Percentiles rank a stretch among this genome's conserved stretches.
Conservation (phyloP, 768 basidiomycete genomes). For the Gelatoporia subvermispora region DNA sequence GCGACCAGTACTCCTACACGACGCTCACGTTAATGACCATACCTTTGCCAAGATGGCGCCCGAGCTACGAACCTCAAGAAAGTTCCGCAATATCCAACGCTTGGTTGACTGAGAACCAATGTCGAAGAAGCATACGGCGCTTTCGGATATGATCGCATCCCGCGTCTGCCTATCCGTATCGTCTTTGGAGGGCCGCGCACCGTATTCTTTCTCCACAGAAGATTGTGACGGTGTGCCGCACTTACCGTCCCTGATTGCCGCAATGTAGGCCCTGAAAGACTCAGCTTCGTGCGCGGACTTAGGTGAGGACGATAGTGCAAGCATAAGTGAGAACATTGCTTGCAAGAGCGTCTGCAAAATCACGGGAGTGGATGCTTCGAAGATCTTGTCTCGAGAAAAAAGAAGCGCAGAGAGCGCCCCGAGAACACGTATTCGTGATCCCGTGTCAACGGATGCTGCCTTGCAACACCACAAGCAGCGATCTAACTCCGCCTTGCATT, state of each 20-base stretch:
- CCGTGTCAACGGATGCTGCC: conserved; percentile 43
- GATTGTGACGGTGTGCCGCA: conserved; percentile 45
- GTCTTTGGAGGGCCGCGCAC: conserved; percentile 22
- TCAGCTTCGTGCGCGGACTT: conserved; percentile 28
- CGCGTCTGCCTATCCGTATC: conserved; percentile 38
- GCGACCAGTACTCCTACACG: conserved; percentile 48
- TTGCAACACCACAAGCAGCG: conserved; percentile 70
- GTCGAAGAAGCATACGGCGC: conserved; percentile 42
- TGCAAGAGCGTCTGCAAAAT: conserved; percentile 49
- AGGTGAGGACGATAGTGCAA: conserved; percentile 27
- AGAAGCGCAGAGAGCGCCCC: conserved; percentile 40
- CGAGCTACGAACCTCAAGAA: conserved; percentile 38
- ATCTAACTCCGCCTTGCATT: conserved; percentile 40
- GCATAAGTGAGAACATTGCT: conserved; percentile 46
- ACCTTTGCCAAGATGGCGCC: background rate
- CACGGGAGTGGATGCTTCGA: conserved; percentile 36
- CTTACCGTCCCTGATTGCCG: conserved; percentile 39
- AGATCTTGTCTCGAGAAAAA: conserved; percentile 40
- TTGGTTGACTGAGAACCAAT: conserved; percentile 39
- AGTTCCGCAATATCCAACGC: conserved; percentile 45
- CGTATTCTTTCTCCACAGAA: conserved; percentile 49
- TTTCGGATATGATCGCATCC: conserved; percentile 42
- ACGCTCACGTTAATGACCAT: background rate
- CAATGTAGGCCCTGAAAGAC: conserved; percentile 39
- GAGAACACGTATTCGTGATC: conserved; percentile 46